Base-by-base conservation (phyloP, 2,329 filamentous ascomycete species). In the Xylariaceae sp. region DNA sequence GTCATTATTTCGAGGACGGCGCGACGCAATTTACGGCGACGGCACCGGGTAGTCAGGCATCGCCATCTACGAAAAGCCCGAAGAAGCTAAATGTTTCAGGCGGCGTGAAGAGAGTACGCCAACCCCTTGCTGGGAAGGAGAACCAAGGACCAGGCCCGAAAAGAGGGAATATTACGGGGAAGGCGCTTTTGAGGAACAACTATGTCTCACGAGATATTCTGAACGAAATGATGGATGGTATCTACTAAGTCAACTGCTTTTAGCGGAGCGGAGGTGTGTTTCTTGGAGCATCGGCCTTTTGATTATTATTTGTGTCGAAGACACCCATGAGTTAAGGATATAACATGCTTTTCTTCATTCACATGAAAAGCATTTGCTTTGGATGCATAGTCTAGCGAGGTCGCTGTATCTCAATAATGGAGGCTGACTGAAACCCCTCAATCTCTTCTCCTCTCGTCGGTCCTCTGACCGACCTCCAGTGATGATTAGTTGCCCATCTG, bases 201-300 rank as follows among this genome's bases (percentile, higher is more conserved):
- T 82, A 85, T 29, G 80, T 95, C 50, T 77, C 92, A 66, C 82
- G 83, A 67, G 88, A 93, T 76, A 85, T 96, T 59, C 77, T 92
- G 63, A 91, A 94, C 72, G 89, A 92, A 60, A 76, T 85, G 73
- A 79, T 68, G 59, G 69, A 67, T 41, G 70, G 68, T 24, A 57
- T 61, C 15, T 67, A 59, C 36, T 67, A 49, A 18, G 5, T 21
- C 5, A 15, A 9, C n/a, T 46, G 13, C 20, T 43, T 35, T 49
- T 41, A 6, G 30, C 15, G 35, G 42, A 21, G 36, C 24, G 32
- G 21, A 10, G 24, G 11, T 45, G 35, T 42, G 30, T 37, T 26
- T 41, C 21, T 18, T 7, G 23, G 42, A 35, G 50, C 33, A 36
- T 47, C 18, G 32, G 50, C 15, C 35, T 48, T n/a, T 32, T 29